Base-by-base conservation (phyloP, 495 filamentous ascomycete genomes). In the Hypoxylon perforatum region DNA sequence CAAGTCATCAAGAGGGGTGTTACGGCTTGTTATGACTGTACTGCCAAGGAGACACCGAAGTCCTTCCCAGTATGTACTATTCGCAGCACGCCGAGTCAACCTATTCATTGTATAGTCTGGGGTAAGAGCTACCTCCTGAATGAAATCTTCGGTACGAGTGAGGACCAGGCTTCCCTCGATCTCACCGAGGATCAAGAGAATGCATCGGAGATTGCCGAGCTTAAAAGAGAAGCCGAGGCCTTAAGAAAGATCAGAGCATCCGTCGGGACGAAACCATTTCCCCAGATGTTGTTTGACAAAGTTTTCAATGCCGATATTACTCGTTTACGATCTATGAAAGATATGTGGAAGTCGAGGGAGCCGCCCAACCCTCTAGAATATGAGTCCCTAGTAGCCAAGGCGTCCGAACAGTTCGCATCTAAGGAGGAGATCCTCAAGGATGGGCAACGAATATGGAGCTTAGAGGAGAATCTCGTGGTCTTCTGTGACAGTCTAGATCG, bases 41-140 rank as follows among this genome's bases (percentile, higher is more conserved):
- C 86, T 41, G 82, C 88, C 0, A 98, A 98, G 73, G 90, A 92
- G 61, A 86, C 90, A 5, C 95, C 94, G 0, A 98, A 96, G 73
- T 87, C 87, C 2, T 98, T 93, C 73, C 92, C 95, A 4, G 92
- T 99, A 18, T 99, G 95, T 77, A 99, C 95, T 0, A 97, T 99
- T 65, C 87, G 95, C 72, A 97, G 92, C 71, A 98, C 92, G 1
- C 95, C 95, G 0, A 92, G 88, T 56, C 94, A 98, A 69, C 93
- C 94, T 0, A 97, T 99, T 22, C 95, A 99, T 75, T 98, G 95
- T 79, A 99, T 99, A 46, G 94, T 98, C n/a, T 99, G 95, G 95
- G 94, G 86, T 0, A 99, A 98, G 82, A 96, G 92, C 71, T 98
- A 97, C 72, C 86, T 99, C 11, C 87, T 98, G 60, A 92, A 91